Percentiles rank a stretch among this genome's conserved stretches.
phyloP scores from a whole-genome alignment of 108 stramenopile genomes.

The Bacterosira constricta region DNA sequence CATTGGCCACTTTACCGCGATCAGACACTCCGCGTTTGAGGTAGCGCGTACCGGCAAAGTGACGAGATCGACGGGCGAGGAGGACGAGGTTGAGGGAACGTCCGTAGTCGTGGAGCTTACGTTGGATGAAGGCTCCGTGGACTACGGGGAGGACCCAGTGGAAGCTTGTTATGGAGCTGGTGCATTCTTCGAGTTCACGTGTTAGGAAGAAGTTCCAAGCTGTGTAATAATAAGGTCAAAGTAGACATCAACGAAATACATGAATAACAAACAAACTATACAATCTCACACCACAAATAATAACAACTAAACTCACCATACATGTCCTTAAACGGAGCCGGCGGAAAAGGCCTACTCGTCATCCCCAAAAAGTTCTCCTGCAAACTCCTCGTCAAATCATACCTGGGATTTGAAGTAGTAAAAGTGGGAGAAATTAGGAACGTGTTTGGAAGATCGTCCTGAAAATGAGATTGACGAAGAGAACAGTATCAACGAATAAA shows the following conservation, averaged over 20 bases:
- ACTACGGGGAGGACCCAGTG: slow-evolving; percentile 93
- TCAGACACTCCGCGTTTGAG: slow-evolving; percentile 97
- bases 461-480: too few relatives aligned
- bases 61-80: slow-evolving; percentile 91
- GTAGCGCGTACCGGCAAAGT: slow-evolving; percentile 98
- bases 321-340: slow-evolving; percentile 91
- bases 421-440: too few relatives aligned
- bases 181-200: slow-evolving; percentile 84
- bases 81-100: slow-evolving; percentile 88
- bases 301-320: slow-evolving; percentile 47
- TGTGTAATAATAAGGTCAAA: not conserved
- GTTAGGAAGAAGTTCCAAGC: slow-evolving; percentile 95
- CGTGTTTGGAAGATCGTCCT: too few relatives aligned
- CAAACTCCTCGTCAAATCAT: slow-evolving; percentile 88
- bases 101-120: slow-evolving; percentile 90
- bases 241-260: too few relatives aligned
- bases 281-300: too few relatives aligned
- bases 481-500: not conserved
- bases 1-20: slow-evolving; percentile 96
- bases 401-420: too few relatives aligned
- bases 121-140: slow-evolving; percentile 95
- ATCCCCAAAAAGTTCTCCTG: slow-evolving; percentile 95
- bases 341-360: slow-evolving; percentile 76
- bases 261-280: too few relatives aligned
- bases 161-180: slow-evolving; percentile 79